Evolutionary conservation across 441 rosid species (phyloP).

Genomic region (Gossypium schwendimanii): DNA sequence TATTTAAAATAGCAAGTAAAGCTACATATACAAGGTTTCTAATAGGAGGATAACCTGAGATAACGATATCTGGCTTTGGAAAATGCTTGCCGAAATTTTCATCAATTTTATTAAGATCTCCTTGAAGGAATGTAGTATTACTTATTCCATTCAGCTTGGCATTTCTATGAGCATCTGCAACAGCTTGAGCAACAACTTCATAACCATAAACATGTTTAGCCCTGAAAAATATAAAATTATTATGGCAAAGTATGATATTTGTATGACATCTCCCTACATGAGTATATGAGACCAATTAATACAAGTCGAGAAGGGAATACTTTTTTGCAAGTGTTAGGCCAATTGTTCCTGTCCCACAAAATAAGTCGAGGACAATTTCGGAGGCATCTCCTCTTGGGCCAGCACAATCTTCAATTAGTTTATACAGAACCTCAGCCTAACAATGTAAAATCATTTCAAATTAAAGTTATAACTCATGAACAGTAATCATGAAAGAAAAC

Average conservation of each 20-base stretch:
- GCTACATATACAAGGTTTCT: background rate
- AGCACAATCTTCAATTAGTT: constrained; percentile 75
- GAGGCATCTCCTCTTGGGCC: constrained; percentile 80
- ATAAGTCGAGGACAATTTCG: constrained; percentile 82
- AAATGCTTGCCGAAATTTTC: constrained; percentile 69
- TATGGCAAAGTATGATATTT: background rate
- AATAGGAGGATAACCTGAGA: constrained; percentile 49
- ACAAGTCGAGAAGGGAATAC: constrained; percentile 21
- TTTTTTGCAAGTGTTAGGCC: constrained; percentile 81
- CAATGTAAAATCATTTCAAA: constrained; percentile 11
- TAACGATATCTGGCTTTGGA: constrained; percentile 78
- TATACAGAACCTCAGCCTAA: constrained; percentile 87
- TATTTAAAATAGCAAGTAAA: background rate
- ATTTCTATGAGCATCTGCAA: constrained; percentile 68
- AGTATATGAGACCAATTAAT: background rate
- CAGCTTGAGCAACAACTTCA: constrained; percentile 90
- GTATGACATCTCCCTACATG: background rate
- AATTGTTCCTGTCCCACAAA: constrained; percentile 93
- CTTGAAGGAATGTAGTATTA: constrained; percentile 81
- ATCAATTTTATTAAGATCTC: constrained; percentile 84
- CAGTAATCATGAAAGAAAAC: background rate
- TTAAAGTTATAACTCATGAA: constrained; percentile 6
- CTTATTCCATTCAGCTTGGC: constrained; percentile 70
- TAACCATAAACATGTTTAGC: constrained; percentile 81
- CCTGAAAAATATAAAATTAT: constrained; percentile 30